Evolutionary conservation across 768 basidiomycete species (phyloP), one percentile per base, ranked within the genome.

Genomic region (Neoboletus magnificus): DNA sequence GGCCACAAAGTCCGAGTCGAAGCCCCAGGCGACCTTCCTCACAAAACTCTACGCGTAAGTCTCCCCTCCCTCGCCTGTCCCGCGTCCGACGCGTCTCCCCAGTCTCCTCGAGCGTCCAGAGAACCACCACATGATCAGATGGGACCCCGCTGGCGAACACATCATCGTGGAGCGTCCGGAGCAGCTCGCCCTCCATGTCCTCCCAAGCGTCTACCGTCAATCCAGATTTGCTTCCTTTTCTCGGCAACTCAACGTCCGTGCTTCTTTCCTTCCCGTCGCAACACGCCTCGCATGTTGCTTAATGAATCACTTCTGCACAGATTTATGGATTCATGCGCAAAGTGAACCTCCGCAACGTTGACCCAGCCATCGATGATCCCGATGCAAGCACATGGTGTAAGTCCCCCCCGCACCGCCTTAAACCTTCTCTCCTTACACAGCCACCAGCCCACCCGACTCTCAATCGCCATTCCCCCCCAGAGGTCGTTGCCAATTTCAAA

Each of bases 291-390:
- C 59, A 55, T 68, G 65, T 52, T 51, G 49, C 59, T 62, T 61
- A 59, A 66, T 63, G 56, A 60, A 60, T 50, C 32, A 54, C 54
- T 48, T 65, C 65, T 55, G 50, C 55, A 65, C 65, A 96, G 93
- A 97, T 97, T 75, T 97, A 97, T 78, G 94, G 93, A 62, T 97
- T 94, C 79, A 95, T 95, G 91, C 92, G 93, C 75, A 95, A 96
- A 74, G 91, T 96, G 70, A 95, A 94, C 78, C 80, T 95, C 64
- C 88, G 91, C 71, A 93, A 95, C 76, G 89, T 94, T 72, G 93
- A 95, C 78, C 90, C 91, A 59, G 91, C 90, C 59, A 94, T 94
- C 63, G 89, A 91, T 75, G 93, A 96, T 75, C 93, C 93, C 59
- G 93, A 97, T 76, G 93, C 93, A 15, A 93, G 91, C 72, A 94